Percentiles rank a stretch among this genome's conserved stretches.
Conservation (phyloP, 192 early-diverging fungal species). For the Backusella sp. region DNA sequence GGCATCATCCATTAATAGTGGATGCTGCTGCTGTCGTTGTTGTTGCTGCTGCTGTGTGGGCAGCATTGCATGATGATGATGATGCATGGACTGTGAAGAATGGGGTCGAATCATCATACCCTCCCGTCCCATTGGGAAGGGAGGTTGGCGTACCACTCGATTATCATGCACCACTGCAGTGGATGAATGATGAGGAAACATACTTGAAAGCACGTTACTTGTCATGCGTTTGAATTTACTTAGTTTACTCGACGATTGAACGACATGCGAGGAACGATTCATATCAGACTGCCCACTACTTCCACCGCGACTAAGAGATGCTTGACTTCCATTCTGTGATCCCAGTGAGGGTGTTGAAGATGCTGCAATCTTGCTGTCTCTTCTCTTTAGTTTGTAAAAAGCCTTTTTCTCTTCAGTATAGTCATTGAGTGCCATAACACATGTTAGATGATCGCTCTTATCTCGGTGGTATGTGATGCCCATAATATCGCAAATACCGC, state of each 20-base stretch:
- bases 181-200: conserved; percentile 14
- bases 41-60: neutral
- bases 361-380: conserved; percentile 10
- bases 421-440: conserved; percentile 26
- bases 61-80: neutral
- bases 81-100: conserved; percentile 2
- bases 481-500: conserved; percentile 29
- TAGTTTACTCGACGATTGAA: conserved; percentile 3
- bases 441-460: conserved; percentile 13
- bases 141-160: neutral
- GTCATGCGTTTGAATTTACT: conserved; percentile 17
- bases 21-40: neutral
- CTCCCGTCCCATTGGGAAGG: neutral
- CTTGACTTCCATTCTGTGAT: conserved; percentile 4
- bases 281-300: conserved; percentile 6
- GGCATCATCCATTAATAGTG: neutral
- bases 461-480: conserved; percentile 32
- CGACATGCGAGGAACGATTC: conserved; percentile 9
- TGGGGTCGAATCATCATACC: neutral
- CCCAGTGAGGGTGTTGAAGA: neutral
- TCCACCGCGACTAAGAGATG: conserved; percentile 5
- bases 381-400: conserved; percentile 10
- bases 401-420: conserved; percentile 13
- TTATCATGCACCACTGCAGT: conserved; percentile 9
- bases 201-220: conserved; percentile 13